Percentiles rank a stretch among this genome's conserved stretches.
Conservation (phyloP, 495 filamentous ascomycete genomes). For the Penicillium daleae region DNA sequence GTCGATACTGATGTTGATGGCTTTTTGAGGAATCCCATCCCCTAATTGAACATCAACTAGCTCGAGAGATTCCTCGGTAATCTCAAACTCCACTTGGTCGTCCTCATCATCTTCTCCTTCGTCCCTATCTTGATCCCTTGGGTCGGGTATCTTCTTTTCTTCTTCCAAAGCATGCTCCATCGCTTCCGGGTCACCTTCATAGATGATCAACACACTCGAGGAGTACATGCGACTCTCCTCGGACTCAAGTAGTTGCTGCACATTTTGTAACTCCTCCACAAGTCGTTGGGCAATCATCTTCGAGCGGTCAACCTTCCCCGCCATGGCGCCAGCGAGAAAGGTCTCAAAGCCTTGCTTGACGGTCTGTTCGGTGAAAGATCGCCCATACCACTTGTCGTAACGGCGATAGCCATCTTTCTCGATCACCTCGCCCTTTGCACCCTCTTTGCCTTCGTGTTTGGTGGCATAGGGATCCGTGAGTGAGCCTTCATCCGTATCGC, state of each 20-base stretch:
- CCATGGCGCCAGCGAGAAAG: slow-evolving; percentile 69
- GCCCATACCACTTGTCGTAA: slow-evolving; percentile 89
- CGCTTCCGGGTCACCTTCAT: slow-evolving; percentile 81
- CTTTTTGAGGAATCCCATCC: slow-evolving; percentile 33
- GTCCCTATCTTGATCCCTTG: slow-evolving; percentile 28
- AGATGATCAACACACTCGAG: slow-evolving; percentile 85
- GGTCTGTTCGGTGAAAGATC: slow-evolving; percentile 69
- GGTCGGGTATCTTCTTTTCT: slow-evolving; percentile 49
- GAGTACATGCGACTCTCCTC: slow-evolving; percentile 95
- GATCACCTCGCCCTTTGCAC: slow-evolving; percentile 40
- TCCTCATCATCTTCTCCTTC: slow-evolving; percentile 55
- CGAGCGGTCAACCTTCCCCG: slow-evolving; percentile 54
- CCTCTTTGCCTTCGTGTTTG: slow-evolving; percentile 43
- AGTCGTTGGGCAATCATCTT: slow-evolving; percentile 65
- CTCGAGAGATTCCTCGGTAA: slow-evolving; percentile 40
- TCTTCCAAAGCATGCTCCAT: slow-evolving; percentile 68
- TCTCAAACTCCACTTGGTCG: slow-evolving; percentile 62
- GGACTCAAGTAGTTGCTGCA: slow-evolving; percentile 66
- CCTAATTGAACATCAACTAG: slow-evolving; percentile 38
- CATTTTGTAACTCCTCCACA: slow-evolving; percentile 63
- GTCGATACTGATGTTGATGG: slow-evolving; percentile 48
- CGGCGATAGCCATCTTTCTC: slow-evolving; percentile 65
- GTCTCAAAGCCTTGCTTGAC: slow-evolving; percentile 74
- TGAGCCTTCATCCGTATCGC: slow-evolving; percentile 45
- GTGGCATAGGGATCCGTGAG: slow-evolving; percentile 48